Evolutionary conservation across 2,329 filamentous ascomycete genomes (phyloP).

Genomic region (Aureobasidium sp.): DNA sequence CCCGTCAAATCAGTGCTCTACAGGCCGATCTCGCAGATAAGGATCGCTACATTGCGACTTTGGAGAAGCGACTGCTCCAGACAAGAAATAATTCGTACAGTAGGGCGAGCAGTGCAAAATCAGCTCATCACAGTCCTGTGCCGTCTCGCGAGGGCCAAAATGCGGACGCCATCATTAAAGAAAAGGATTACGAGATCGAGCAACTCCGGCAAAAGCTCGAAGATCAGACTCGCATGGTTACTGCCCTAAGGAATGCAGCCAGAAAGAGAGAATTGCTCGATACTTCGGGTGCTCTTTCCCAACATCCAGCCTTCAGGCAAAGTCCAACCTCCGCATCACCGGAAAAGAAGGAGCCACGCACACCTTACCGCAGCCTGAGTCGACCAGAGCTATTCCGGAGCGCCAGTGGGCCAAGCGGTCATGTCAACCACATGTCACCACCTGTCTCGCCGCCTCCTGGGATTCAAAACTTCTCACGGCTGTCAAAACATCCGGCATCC

Average conservation of each 20-base stretch:
- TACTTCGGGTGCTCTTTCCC: neutral
- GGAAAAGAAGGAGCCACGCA: neutral
- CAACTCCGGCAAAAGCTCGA: constrained; percentile 84
- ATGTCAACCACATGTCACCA: constrained; percentile 4
- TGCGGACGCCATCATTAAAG: constrained; percentile 55
- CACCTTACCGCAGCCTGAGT: constrained; percentile 22
- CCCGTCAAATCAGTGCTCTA: constrained; percentile 82
- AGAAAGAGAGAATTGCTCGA: constrained; percentile 67
- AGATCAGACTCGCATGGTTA: constrained; percentile 90
- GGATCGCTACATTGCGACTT: constrained; percentile 88
- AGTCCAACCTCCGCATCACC: neutral
- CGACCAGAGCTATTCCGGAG: constrained; percentile 30
- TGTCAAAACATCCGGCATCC: constrained; percentile 15
- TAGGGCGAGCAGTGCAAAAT: constrained; percentile 69
- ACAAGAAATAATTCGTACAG: constrained; percentile 85
- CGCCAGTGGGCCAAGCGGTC: constrained; percentile 20
- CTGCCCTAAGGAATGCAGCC: constrained; percentile 75
- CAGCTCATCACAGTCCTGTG: constrained; percentile 32
- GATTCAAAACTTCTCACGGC: constrained; percentile 18
- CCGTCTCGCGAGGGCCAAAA: neutral
- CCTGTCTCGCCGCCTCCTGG: constrained; percentile 2
- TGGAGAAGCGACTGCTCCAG: constrained; percentile 88
- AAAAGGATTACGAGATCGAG: constrained; percentile 88
- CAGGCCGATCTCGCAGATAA: constrained; percentile 95
- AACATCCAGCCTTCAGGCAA: constrained; percentile 10